Evolutionary conservation across 1,284 basidiomycete genomes (phyloP), one percentile per base, ranked within the genome.

Genomic region (Hypsizygus ulmarius): DNA sequence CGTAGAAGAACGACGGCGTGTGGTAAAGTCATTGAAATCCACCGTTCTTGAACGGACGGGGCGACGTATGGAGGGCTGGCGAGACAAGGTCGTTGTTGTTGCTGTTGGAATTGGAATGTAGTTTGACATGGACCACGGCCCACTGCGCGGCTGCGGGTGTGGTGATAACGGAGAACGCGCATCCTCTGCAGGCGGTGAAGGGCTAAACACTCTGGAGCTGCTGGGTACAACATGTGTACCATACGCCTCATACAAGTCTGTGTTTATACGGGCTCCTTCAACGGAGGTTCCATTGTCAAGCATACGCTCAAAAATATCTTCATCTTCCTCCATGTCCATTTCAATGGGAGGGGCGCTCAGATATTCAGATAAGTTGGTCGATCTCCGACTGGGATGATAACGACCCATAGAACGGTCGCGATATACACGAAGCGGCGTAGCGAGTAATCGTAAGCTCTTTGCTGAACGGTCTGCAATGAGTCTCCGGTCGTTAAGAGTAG

Each of bases 11-110:
- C 84, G 75, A 25, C 84, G 78, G n/a, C 79, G 78, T 12, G 74
- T 62, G 0, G 84, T 81, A 51, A 82, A 86, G 27, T 87, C 84
- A 58, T 73, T 79, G 61, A 87, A 85, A 55, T 88, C 86, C 3
- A 77, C 69, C 5, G 74, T 71, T 29, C 83, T 68, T 5, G 77
- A 74, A 27, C 78, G 77, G 19, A 62, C 56, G 1, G 72, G 67
- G 16, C 78, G 76, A 19, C 78, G 76, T 19, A 80, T 63, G 19
- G 77, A 71, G 1, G 72, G 54, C 44, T 71, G 75, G 27, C 79
- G 72, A 7, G 70, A 62, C 29, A 79, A 63, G 10, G 56, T 58
- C 16, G 65, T 58, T 1, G 57, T 34, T 3, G 56, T 58, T 16
- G 65, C 57, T 1, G 57, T 34, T 3, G 58, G 39, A 27, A 58